phyloP scores from a whole-genome alignment of 768 basidiomycete genomes.

The Galerina sulciceps region DNA sequence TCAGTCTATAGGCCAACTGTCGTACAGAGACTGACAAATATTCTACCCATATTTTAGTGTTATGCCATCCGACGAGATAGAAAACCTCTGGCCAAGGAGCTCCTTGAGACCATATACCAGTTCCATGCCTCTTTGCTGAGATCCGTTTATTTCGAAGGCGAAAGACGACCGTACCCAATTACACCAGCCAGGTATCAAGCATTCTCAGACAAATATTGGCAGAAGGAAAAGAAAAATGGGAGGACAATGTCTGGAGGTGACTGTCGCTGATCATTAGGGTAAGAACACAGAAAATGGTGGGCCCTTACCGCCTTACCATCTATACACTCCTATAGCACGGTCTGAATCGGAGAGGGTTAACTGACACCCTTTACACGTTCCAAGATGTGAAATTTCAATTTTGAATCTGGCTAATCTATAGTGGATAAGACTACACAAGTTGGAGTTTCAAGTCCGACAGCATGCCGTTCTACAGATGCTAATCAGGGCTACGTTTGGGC shows the following conservation, averaged over 20 bases:
- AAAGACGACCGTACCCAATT: conserved; percentile 1
- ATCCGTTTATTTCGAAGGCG: conserved; percentile 11
- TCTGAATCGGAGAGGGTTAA: too few relatives aligned
- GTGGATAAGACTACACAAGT: too few relatives aligned
- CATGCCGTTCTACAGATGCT: too few relatives aligned
- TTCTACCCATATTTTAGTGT: conserved; percentile 9
- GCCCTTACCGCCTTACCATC: too few relatives aligned
- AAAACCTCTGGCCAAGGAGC: conserved; percentile 14
- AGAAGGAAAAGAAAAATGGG: background rate
- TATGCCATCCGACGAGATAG: conserved; percentile 16
- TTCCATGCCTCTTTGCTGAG: conserved; percentile 13
- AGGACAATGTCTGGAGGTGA: background rate
- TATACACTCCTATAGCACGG: too few relatives aligned
- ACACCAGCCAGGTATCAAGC: conserved; percentile 3
- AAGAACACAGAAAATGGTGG: too few relatives aligned
- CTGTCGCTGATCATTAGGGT: too few relatives aligned
- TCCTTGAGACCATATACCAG: conserved; percentile 18
- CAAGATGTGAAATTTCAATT: too few relatives aligned
- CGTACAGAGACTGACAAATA: background rate
- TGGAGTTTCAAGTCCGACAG: too few relatives aligned
- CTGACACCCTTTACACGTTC: too few relatives aligned
- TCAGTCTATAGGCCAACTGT: background rate
- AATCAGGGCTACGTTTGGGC: too few relatives aligned
- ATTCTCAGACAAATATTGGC: conserved; percentile 13
- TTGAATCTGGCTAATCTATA: too few relatives aligned